Evolutionary conservation across 225 moss, liverwort and hornwort species (phyloP), one percentile per base, ranked within the genome.

Genomic region (Thuidium tamariscinum): DNA sequence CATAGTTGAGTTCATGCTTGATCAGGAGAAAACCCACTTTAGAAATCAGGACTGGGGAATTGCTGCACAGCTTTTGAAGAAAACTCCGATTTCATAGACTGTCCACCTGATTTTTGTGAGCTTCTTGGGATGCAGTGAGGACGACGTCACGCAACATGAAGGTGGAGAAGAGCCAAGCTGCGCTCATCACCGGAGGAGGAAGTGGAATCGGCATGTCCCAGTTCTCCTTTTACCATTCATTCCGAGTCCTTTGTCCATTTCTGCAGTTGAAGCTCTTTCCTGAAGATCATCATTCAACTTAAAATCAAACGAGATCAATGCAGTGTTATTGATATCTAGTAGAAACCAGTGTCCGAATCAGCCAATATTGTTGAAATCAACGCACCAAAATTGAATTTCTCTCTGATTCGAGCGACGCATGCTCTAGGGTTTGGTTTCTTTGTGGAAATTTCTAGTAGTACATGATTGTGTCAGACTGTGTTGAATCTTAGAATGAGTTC

Each of bases 101-200:
- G 55, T 21, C 15, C 4, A 30, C 30, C 41, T 54, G 44, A 20
- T 27, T 71, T 64, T 87, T 42, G 66, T 8, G 54, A 72, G 52
- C 22, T 74, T 52, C n/a, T 52, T 14, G 13, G 9, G 13, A 20
- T 14, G 13, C 52, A 74, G 56, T 55, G 57, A 23, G 75, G 75
- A 54, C 36, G 25, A 26, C 69, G 17, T 5, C 74, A 19, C 3
- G 82, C 84, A 84, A 48, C 36, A 90, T 90, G 90, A 87, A 84
- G 80, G 74, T 89, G 11, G 89, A 87, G 25, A 59, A 54, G 57
- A 88, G 88, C 17, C 90, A 90, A 85, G 59, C 79, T 41, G 85
- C 88, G 51, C 8, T 90, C n/a, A 19, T 90, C 79, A 90, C 88
- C 10, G 79, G 90, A 21, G 88, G 78, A 41, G 88, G 41, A 16